Evolutionary conservation across 2,329 filamentous ascomycete species (phyloP).

Genomic region (Talaromyces verruculosus): DNA sequence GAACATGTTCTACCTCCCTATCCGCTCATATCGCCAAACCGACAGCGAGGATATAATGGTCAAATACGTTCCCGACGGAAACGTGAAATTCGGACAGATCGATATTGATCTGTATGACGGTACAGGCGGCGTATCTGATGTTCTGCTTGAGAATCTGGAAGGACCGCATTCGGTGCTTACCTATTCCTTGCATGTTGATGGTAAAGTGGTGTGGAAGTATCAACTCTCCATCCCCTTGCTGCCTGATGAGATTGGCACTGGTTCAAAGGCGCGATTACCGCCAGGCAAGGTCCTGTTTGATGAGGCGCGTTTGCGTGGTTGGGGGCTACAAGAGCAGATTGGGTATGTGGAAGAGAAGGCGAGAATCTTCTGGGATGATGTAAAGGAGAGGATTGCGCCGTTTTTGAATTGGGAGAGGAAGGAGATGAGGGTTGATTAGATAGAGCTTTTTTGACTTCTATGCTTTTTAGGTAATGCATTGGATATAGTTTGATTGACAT

Average conservation of each 20-base stretch:
- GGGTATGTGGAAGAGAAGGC: constrained; percentile 27
- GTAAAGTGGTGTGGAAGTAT: constrained; percentile 70
- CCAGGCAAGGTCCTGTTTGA: constrained; percentile 38
- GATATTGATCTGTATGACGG: constrained; percentile 68
- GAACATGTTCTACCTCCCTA: constrained; percentile 89
- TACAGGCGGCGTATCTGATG: constrained; percentile 33
- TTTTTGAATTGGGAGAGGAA: constrained; percentile 24
- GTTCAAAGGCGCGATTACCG: constrained; percentile 25
- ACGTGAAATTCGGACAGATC: constrained; percentile 82
- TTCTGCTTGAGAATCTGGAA: background rate
- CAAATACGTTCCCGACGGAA: constrained; percentile 79
- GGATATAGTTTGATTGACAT: background rate
- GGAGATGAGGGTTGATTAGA: constrained; percentile 26
- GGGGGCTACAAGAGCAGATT: constrained; percentile 25
- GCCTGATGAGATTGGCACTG: constrained; percentile 9
- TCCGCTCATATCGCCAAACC: constrained; percentile 77
- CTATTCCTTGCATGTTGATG: constrained; percentile 81
- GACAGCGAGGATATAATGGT: constrained; percentile 80
- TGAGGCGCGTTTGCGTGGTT: constrained; percentile 23
- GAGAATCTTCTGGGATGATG: constrained; percentile 15
- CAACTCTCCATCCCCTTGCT: constrained; percentile 39
- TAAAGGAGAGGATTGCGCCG: constrained; percentile 23
- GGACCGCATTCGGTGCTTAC: constrained; percentile 61
- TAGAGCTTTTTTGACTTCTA: background rate
- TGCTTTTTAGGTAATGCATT: background rate